phyloP scores from a whole-genome alignment of 805 yeast species.

The Cyberlindnera lachancei region DNA sequence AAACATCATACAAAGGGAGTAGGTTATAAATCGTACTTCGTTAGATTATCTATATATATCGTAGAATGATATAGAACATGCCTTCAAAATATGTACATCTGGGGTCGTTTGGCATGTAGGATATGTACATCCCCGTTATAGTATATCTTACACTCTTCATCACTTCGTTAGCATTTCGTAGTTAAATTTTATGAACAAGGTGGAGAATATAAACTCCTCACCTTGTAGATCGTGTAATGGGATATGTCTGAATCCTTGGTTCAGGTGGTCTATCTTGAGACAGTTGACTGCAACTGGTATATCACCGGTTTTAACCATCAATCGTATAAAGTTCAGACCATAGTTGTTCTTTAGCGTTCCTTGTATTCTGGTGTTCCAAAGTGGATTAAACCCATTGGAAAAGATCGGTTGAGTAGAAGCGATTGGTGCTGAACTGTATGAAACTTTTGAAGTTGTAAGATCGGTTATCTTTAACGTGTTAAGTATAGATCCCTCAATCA shows the following conservation, averaged over 20 bases:
- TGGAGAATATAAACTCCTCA: slow-evolving; percentile 61
- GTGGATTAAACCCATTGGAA: slow-evolving; percentile 82
- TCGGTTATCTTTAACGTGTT: slow-evolving; percentile 9
- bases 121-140: no score
- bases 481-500: slow-evolving; percentile 37
- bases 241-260: slow-evolving; percentile 75
- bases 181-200: slow-evolving; percentile 35
- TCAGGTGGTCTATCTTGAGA: slow-evolving; percentile 52
- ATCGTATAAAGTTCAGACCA: slow-evolving; percentile 49
- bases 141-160: no score
- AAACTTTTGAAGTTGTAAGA: slow-evolving; percentile 3
- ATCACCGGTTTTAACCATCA: slow-evolving; percentile 41
- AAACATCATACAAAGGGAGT: no score
- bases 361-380: slow-evolving; percentile 58
- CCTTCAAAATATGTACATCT: no score
- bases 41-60: neutral
- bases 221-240: slow-evolving; percentile 75
- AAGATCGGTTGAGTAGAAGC: slow-evolving; percentile 28
- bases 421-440: slow-evolving; percentile 1
- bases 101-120: no score
- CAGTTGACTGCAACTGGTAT: slow-evolving; percentile 50
- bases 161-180: slow-evolving; percentile 9
- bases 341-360: slow-evolving; percentile 31
- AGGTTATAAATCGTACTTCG: neutral
- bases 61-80: neutral